These are phyloP conservation scores for Leishmania aethiopica DNA, from an alignment of 208 protist species.

Conservation along the genomic window DNA sequence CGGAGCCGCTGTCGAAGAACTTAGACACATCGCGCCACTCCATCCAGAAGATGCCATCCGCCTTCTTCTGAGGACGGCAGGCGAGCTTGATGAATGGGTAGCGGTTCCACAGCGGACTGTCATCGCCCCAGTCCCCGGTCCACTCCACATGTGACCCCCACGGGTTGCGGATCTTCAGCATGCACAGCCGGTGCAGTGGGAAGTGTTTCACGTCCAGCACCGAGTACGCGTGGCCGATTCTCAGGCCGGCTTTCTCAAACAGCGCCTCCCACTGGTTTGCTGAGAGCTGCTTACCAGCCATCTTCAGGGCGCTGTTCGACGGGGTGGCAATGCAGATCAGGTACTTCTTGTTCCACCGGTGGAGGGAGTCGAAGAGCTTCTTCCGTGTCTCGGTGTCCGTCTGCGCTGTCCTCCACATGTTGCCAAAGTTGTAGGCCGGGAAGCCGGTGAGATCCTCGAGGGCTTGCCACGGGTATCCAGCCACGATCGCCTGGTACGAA, in stretches of 20 bases:
- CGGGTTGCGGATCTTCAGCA: constrained; percentile 76
- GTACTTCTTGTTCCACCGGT: constrained; percentile 54
- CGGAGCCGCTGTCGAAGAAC: constrained; percentile 64
- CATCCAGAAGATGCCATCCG: constrained; percentile 76
- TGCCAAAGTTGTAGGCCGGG: constrained; percentile 48
- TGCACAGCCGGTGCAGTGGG: constrained; percentile 45
- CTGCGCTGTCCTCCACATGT: constrained; percentile 45
- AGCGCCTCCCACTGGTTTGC: constrained; percentile 24
- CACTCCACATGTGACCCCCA: constrained; percentile 76
- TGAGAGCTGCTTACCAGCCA: constrained; percentile 29
- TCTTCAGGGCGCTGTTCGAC: constrained; percentile 30
- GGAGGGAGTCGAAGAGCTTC: constrained; percentile 51
- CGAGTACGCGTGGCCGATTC: constrained; percentile 64
- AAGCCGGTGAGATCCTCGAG: constrained; percentile 74
- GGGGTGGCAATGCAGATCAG: constrained; percentile 66
- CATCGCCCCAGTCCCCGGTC: constrained; percentile 60
- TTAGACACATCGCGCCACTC: constrained; percentile 70
- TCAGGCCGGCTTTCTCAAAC: constrained; percentile 60
- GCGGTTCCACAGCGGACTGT: constrained; percentile 49
- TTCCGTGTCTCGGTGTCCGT: constrained; percentile 31
- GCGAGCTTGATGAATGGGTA: constrained; percentile 57
- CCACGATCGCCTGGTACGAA: constrained; percentile 73
- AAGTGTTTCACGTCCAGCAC: constrained; percentile 64
- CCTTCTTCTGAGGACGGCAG: constrained; percentile 49
- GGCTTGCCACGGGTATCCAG: constrained; percentile 56